phyloP scores from a whole-genome alignment of 805 yeast genomes.

The Hanseniaspora opuntiae region DNA sequence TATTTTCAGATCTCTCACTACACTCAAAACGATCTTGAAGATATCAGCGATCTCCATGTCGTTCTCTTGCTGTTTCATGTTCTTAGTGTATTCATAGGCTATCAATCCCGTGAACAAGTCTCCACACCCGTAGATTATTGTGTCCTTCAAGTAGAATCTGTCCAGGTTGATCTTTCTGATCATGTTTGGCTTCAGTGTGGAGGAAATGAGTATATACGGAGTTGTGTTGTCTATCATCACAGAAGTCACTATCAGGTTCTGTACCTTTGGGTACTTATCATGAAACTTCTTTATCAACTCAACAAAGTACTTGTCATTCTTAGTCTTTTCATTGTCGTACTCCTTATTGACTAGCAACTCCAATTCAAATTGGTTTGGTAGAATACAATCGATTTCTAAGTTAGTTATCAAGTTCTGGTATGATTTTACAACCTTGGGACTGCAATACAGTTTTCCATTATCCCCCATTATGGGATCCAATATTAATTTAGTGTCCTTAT shows the following conservation, averaged over 20 bases:
- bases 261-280: conserved; percentile 31
- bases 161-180: conserved; percentile 1
- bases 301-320: conserved; percentile 25
- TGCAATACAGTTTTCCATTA: conserved; percentile 69
- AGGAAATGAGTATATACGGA: background rate
- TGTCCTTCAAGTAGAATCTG: conserved; percentile 1
- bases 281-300: conserved; percentile 32
- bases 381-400: conserved; percentile 37
- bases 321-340: conserved; percentile 22
- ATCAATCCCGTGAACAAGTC: conserved; percentile 56
- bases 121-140: conserved; percentile 51
- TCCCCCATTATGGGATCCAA: conserved; percentile 91
- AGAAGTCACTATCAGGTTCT: conserved; percentile 41
- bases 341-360: conserved; percentile 37
- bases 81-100: conserved; percentile 34
- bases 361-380: conserved; percentile 68
- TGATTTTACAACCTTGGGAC: conserved; percentile 37
- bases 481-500: conserved; percentile 36
- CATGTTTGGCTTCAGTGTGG: background rate
- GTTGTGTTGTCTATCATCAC: conserved; percentile 23
- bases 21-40: conserved; percentile 28
- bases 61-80: conserved; percentile 11
- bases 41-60: conserved; percentile 9
- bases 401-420: conserved; percentile 36
- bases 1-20: conserved; percentile 29